Evolutionary conservation across 208 protist species (phyloP), one percentile per base, ranked within the genome.

Genomic region (Wallacemonas rigidus): DNA sequence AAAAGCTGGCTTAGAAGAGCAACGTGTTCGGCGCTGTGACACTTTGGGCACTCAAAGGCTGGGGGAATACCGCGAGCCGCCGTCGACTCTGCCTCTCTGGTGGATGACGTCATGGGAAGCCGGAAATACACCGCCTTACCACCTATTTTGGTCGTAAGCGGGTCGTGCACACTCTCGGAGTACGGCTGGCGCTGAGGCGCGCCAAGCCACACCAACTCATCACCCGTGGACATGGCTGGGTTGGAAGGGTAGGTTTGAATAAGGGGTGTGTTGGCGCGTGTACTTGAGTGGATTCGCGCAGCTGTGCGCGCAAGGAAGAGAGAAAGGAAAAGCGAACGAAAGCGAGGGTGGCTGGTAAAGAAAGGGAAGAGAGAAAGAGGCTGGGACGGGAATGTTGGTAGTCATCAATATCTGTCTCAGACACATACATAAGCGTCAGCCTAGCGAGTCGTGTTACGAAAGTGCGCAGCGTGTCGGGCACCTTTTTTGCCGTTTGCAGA

Each of bases 11-110:
- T 65, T 26, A 97, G 61, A 7, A 95, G 75, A 26, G 87, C 91
- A 2, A 89, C 86, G 14, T 81, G 70, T 35, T 87, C 65, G 51
- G 51, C 61, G 11, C 70, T 84, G 44, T 76, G 78, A 69, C 91
- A 96, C 69, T 89, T 85, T 12, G 89, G 88, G 76, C 91, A 96
- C 57, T 83, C n/a, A 64, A 96, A 96, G 40, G 72, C 72, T 12
- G 56, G 39, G 3, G 53, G 63, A 26, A 40, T 78, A 73, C 35
- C 68, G 65, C 4, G 67, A n/a, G 35, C 74, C 73, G 44, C 58
- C 58, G 2, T 65, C 38, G 35, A 50, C 2, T 36, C 53, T n/a
- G 71, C 36, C 51, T 77, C 68, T 15, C 64, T 35, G 4, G 48
- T 69, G 6, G 17, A 51, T 4, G 62, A 45, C 26, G 69, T 63